These are phyloP conservation scores for Magnaporthiopsis poae DNA, from an alignment of 2,329 filamentous ascomycete species.

Conservation along the genomic window DNA sequence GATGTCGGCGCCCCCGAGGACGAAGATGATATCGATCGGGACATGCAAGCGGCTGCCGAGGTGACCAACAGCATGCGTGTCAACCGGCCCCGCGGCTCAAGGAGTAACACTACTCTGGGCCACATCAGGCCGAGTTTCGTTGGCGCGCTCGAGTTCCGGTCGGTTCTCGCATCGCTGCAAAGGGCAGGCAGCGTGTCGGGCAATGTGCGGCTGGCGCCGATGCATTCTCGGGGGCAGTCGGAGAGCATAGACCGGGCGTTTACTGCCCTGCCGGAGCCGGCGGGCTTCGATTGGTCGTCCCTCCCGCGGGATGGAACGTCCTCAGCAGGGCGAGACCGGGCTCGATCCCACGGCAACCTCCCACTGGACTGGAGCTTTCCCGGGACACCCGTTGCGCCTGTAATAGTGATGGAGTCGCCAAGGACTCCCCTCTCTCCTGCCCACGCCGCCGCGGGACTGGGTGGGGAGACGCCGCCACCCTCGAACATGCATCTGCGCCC, in stretches of 20 bases:
- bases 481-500: conserved; percentile 15
- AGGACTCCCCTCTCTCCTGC: background rate
- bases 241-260: conserved; percentile 35
- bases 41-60: conserved; percentile 64
- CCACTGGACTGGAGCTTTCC: conserved; percentile 21
- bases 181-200: conserved; percentile 58
- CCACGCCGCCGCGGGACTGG: background rate
- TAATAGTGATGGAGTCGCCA: conserved; percentile 14
- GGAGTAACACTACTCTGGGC: conserved; percentile 60
- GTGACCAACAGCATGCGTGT: conserved; percentile 90
- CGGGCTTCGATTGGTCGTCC: background rate
- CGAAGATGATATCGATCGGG: conserved; percentile 45
- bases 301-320: background rate
- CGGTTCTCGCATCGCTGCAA: conserved; percentile 77
- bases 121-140: conserved; percentile 88
- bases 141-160: conserved; percentile 85
- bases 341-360: conserved; percentile 37
- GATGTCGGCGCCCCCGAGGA: conserved; percentile 19
- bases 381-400: conserved; percentile 29
- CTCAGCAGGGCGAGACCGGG: conserved; percentile 23
- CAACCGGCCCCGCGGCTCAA: conserved; percentile 53
- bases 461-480: background rate
- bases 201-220: conserved; percentile 61
- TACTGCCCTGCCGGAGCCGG: background rate
- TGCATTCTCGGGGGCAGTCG: conserved; percentile 60